phyloP scores from a whole-genome alignment of 2,329 filamentous ascomycete genomes.

The Onygenales sp. region DNA sequence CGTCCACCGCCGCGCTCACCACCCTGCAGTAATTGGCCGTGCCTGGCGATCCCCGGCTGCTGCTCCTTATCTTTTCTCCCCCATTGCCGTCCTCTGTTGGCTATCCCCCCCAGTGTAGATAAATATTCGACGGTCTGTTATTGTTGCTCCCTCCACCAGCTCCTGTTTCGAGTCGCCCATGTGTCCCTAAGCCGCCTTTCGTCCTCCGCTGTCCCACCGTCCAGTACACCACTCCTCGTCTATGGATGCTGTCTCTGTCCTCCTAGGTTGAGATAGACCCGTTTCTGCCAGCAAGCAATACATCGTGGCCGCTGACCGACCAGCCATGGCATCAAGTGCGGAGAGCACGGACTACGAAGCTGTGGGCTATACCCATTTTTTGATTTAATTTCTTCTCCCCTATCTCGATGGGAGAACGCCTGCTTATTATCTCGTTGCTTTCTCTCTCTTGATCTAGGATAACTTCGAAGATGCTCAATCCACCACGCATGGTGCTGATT shows the following conservation, averaged over 20 bases:
- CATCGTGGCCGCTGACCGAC: neutral
- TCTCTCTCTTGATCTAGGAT: slow-evolving; percentile 43
- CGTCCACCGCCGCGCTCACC: no score
- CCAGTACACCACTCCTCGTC: neutral
- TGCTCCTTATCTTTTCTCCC: no score
- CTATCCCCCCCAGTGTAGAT: no score
- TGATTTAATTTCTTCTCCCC: neutral
- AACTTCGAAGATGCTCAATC: slow-evolving; percentile 77
- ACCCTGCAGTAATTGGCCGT: no score
- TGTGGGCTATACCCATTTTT: slow-evolving; percentile 18
- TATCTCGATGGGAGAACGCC: neutral
- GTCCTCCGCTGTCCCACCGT: neutral
- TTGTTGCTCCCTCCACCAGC: neutral
- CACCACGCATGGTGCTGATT: slow-evolving; percentile 26
- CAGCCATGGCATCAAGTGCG: slow-evolving; percentile 27
- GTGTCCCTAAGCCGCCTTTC: neutral
- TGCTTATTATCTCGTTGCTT: no score
- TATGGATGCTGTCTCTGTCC: neutral
- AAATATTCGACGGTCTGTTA: no score
- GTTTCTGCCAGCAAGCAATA: neutral
- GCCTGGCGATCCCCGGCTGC: no score
- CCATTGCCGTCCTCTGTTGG: no score
- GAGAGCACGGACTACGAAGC: slow-evolving; percentile 35
- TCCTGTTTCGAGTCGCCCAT: neutral
- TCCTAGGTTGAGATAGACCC: neutral